Evolutionary conservation across 176 grass and related monocot genomes (phyloP), one percentile per base, ranked within the genome.

Genomic region (Musa troglodytarum): DNA sequence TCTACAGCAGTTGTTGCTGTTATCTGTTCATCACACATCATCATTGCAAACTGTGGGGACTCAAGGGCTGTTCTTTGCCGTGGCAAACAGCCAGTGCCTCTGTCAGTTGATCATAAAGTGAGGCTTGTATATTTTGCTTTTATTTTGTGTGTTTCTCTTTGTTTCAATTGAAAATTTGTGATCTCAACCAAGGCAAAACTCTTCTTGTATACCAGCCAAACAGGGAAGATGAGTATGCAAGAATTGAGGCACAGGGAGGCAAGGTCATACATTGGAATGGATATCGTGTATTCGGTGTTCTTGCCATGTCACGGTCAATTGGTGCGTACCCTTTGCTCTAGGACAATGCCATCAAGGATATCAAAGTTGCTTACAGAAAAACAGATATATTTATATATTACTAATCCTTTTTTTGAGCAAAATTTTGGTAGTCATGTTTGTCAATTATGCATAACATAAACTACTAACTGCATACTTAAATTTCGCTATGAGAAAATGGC

Each of bases 51-150:
- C 70, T 93, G 90, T 1, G 90, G 90, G 0, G 87, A 93, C 73
- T 93, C 90, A 0, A 85, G 90, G 19, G 71, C 73, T 8, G 80
- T 93, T 9, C 85, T 93, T 53, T 93, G 71, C 7, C 90, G 90
- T 7, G 80, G 82, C 65, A 93, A 93, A 70, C 82, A 90, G 58
- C 85, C 90, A 0, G 68, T 93, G 10, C 22, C 77, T 3, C 24
- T 87, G 59, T 93, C 90, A 0, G 83, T 90, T 52, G 90, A 93
- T 85, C 90, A 93, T 62, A 93, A 93, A 86, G 90, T 90, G 78
- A 74, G 77, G 1, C 3, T 53, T 54, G 34, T 43, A 43, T 6
- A 62, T 62, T n/a, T 62, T 17, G 6, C 57, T 19, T 62, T 62
- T 15, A 19, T 62, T n/a, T 21, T 43, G 34, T 43, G 34, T 6